Base-by-base conservation (phyloP, 2,329 filamentous ascomycete species). In the Venturia asperata region DNA sequence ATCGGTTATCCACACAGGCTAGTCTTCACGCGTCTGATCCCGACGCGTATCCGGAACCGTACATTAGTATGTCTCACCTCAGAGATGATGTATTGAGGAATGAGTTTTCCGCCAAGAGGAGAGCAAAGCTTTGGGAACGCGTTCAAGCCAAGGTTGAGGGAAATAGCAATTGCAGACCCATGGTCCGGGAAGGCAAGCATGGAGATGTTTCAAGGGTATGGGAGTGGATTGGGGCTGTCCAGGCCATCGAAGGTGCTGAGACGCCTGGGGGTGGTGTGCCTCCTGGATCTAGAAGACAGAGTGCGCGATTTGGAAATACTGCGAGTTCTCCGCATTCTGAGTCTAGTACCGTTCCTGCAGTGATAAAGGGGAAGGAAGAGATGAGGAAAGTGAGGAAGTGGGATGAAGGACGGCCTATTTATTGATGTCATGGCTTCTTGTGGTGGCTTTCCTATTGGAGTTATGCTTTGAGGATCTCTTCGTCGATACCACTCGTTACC, bases 161-260 rank as follows among this genome's bases (percentile, higher is more conserved):
- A 75, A 99, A 99, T 75, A 89, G 90, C 67, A 99, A 99, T 72
- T 89, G 99, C 19, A 84, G 94, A 52, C 90, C 77, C 77, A 92
- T 83, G 78, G 92, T 80, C 79, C 89, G 83, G 77, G 85, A 85
- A 69, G 83, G 69, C 74, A 79, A 81, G 24, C 78, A 71, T 41
- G 80, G 80, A 1, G 80, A 82, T 70, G 82, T 87, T 62, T 82
- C 84, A 61, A 80, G 85, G 61, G 82, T 85, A 64, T 89, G 86
- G 86, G 86, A 88, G 71, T 88, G 86, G 86, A 83, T 87, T 69
- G 86, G 86, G 7, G 83, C 84, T 17, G 78, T 84, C 62, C 74
- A 77, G 68, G 73, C 87, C 58, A 74, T 82, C 67, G 74, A 78
- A 37, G 52, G 30, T 6, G 15, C 27, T 39, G 76, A 76, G 67